Evolutionary conservation across 441 rosid genomes (phyloP).

Genomic region (Pelargonium fulgidum): DNA sequence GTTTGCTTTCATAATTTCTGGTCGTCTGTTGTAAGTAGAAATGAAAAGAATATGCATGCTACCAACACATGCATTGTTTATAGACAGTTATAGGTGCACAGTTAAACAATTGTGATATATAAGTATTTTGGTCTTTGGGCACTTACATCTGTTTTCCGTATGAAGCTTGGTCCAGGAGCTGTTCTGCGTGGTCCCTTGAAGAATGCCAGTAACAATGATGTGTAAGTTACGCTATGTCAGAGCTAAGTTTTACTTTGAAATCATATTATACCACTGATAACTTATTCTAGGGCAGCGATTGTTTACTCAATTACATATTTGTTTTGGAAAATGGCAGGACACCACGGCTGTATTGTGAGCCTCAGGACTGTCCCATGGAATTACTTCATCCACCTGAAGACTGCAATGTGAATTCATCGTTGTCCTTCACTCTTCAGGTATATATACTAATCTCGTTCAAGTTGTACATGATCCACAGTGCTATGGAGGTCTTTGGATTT

Average conservation of each 20-base stretch:
- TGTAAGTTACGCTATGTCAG: constrained; percentile 44
- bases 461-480: constrained; percentile 19
- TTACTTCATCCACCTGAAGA: constrained; percentile 87
- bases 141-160: neutral
- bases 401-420: constrained; percentile 78
- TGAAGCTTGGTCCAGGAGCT: constrained; percentile 87
- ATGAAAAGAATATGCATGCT: neutral
- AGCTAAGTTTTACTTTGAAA: neutral
- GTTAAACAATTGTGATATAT: neutral
- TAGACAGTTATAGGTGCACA: neutral
- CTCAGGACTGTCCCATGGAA: constrained; percentile 73
- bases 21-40: constrained; percentile 4
- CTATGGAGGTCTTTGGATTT: constrained; percentile 18
- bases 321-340: constrained; percentile 39
- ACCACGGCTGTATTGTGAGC: constrained; percentile 69
- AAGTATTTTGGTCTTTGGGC: neutral
- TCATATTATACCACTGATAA: neutral
- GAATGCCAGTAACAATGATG: constrained; percentile 57
- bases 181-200: constrained; percentile 67
- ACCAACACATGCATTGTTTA: neutral
- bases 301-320: constrained; percentile 20
- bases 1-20: constrained; percentile 1
- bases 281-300: neutral
- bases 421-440: constrained; percentile 89
- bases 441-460: constrained; percentile 26